A percentile compares a stretch with the other conserved stretches of the same genome.
These are phyloP conservation scores for Colletotrichum sp. DNA, from an alignment of 2,329 filamentous ascomycete species.

Conservation along the genomic window DNA sequence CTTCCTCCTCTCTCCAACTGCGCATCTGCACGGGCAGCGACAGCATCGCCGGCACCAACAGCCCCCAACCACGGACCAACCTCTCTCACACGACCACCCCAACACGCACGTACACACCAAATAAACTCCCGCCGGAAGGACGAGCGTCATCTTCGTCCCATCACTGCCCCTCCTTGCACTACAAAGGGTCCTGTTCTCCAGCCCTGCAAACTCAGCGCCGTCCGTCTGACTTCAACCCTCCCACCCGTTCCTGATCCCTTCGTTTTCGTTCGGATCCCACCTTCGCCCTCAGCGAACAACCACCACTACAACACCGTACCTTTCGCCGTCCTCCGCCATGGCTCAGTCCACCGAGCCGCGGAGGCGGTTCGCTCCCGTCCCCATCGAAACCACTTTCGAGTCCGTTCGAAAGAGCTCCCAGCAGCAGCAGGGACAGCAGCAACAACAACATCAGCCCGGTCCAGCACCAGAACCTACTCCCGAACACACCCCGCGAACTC, in stretches of 20 bases:
- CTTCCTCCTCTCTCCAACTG: background rate
- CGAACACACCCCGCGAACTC: conserved; percentile 55
- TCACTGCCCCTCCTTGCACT: background rate
- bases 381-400: conserved; percentile 74
- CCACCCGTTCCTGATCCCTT: background rate
- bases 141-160: conserved; percentile 13
- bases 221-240: background rate
- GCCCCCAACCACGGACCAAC: conserved; percentile 10
- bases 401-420: conserved; percentile 49
- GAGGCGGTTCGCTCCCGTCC: conserved; percentile 70
- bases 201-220: background rate
- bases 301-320: background rate
- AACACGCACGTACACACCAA: background rate
- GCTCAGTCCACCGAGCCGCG: conserved; percentile 45
- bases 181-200: conserved; percentile 6
- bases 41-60: background rate
- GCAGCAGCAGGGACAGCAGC: conserved; percentile 7
- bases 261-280: conserved; percentile 1
- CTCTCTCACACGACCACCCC: background rate
- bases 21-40: conserved; percentile 10
- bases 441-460: conserved; percentile 34
- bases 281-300: background rate
- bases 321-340: conserved; percentile 33
- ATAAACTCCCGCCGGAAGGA: background rate
- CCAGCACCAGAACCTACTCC: conserved; percentile 64